Evolutionary conservation across 225 moss, liverwort and hornwort genomes (phyloP), one percentile per base, ranked within the genome.

Genomic region (Sphagnum contortum): DNA sequence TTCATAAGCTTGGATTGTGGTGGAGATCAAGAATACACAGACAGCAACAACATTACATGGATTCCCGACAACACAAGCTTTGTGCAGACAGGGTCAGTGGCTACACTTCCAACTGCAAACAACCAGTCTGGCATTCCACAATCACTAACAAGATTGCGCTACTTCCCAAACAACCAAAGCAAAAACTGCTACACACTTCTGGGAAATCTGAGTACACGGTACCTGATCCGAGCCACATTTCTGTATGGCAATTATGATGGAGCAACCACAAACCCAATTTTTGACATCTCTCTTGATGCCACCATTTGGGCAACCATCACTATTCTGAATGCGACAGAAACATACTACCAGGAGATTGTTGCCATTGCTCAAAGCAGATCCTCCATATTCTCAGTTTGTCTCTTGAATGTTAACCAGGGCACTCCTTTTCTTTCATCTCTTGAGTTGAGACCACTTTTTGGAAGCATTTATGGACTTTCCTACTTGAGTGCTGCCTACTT

Each of bases 1-100:
- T 85, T 85, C 55, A 44, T 80, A 7, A 85, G 84, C 61, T 72
- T 85, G 55, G 81, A 81, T 60, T 85, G 84, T 47, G 84, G 84
- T 64, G 71, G 67, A 45, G 58, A 64, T 3, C 45, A 57, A n/a
- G 4, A 49, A 3, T 81, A 81, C 52, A 75, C 73, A 9, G 84
- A 85, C 56, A 52, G 64, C 13, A 75, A 74, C n/a, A 68, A 67
- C 48, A 81, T 85, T 14, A 66, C 66, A 3, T 85, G 84, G 84
- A 56, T 81, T 58, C 70, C 80, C 14, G 84, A 85, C 59, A 8
- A 10, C 8, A 2, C 49, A 44, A 51, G 8, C 13, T 85, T 73
- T 13, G 64, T 66, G 50, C 59, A 4, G 12, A 69, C 68, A 48
- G 83, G 83, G 3, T 5, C 7, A 5, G 7, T 9, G 9, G 52